Evolutionary conservation across 2,329 filamentous ascomycete genomes (phyloP), one percentile per base, ranked within the genome.

Genomic region (Xylariaceae sp.): DNA sequence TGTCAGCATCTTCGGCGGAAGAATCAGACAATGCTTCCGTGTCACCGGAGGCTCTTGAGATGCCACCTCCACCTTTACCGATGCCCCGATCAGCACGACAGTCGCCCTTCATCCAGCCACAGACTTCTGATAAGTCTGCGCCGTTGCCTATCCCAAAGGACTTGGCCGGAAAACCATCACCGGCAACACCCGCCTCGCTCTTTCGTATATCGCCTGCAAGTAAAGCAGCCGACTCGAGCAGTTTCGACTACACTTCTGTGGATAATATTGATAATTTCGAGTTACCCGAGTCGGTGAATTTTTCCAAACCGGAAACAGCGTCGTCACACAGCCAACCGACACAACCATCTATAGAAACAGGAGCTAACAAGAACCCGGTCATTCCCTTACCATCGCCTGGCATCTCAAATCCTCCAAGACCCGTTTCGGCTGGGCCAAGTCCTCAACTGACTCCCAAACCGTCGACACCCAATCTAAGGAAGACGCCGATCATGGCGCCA

Each of bases 151-250:
- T 57, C 8, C 50, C 47, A 40, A 54, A 47, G 37, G 50, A 53
- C 30, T 53, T 61, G 3, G 57, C 62, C 19, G 67, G 65, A 17
- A 71, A 69, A 38, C 69, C 67, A 53, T 79, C 81, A 39, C 87
- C 87, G 9, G 89, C 88, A 2, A 95, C 89, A 0, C 89, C 89
- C 1, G 88, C 90, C 8, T 95, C 89, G 6, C 67, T 95, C 44
- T 95, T 96, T 86, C 85, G 81, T 54, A 72, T 91, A 33, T 72
- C 75, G 19, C 76, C 76, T 54, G 71, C 70, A 53, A 64, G 68
- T 39, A 76, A 75, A 48, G 72, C 70, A 42, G 60, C 64, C 12
- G 64, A 72, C 22, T 57, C 65, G 46, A 60, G 61, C 45, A 52
- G 61, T 50, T 60, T 66, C 18, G 72, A 72, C 13, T 61, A 66